Evolutionary conservation across 2,329 filamentous ascomycete genomes (phyloP).

Genomic region (Botryotinia narcissicola): DNA sequence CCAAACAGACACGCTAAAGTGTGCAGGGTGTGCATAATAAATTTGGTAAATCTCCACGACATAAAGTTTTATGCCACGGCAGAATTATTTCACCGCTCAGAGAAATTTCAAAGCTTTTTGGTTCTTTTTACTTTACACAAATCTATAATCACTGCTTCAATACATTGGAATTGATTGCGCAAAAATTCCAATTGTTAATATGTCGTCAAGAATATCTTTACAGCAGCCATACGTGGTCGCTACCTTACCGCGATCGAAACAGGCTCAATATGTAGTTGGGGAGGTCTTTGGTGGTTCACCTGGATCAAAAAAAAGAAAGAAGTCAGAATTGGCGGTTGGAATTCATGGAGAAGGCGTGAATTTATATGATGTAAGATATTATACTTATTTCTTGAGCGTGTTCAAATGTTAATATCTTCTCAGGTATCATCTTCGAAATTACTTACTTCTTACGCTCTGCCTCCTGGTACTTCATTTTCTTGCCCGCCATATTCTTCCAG

Average conservation of each 20-base stretch:
- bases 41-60: neutral
- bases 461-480: conserved; percentile 62
- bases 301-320: conserved; percentile 59
- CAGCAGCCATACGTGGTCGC: conserved; percentile 64
- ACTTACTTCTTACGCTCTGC: conserved; percentile 65
- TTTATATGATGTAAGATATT: conserved; percentile 59
- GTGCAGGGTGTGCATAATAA: neutral
- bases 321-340: conserved; percentile 61
- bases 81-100: conserved; percentile 22
- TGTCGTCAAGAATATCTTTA: conserved; percentile 53
- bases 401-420: conserved; percentile 16
- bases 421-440: conserved; percentile 60
- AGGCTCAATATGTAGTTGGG: conserved; percentile 55
- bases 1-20: neutral
- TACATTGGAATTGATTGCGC: conserved; percentile 6
- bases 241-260: conserved; percentile 56
- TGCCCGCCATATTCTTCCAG: conserved; percentile 60
- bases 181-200: conserved; percentile 21
- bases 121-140: conserved; percentile 7
- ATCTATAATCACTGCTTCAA: neutral
- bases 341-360: conserved; percentile 65
- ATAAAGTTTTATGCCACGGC: neutral
- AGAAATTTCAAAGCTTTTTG: conserved; percentile 20
- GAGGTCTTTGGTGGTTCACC: conserved; percentile 60
- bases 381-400: neutral